Evolutionary conservation across 345 rosid genomes (phyloP), one percentile per base, ranked within the genome.

Genomic region (Bruguiera parviflora): DNA sequence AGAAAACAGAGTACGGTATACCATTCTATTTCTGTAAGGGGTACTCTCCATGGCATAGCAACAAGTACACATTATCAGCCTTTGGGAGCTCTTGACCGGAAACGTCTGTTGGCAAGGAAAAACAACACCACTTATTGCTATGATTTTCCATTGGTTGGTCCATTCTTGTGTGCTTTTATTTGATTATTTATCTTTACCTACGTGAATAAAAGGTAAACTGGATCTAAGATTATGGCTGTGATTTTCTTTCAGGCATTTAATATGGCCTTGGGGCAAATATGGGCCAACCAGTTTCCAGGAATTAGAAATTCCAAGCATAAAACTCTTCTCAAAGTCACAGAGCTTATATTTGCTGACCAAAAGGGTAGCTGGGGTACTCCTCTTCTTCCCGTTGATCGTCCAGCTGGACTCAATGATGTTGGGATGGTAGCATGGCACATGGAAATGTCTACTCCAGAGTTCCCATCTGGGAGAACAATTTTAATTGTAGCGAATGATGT

Each of bases 401-500:
- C 84, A 61, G 87, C 83, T 33, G 99, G 97, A 63, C 85, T 85
- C 61, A 95, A 95, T 58, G 96, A 92, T 61, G 79, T 90, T 77
- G 99, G 99, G 70, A 96, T 96, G 99, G 94, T 92, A 69, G 98
- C 98, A 16, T 96, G 99, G 99, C 66, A 78, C 84, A 80, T 96
- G 87, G 99, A 92, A 76, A 81, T 96, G 90, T 78, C 72, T 58
- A 92, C 96, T 67, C 97, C 98, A 0, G 99, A 96, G 83, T 96
- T 90, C 74, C 96, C 99, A 63, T 82, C 87, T 76, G 99, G 99
- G 81, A 87, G 99, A 73, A 90, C 72, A 63, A 81, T 92, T 74
- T 76, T 92, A 67, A 66, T 96, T 65, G 87, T 96, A 22, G 80
- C 95, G 32, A 96, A 96, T 81, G 99, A 96, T 75, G 97, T 92